Percentiles rank a stretch among this genome's conserved stretches.
Evolutionary conservation across 768 basidiomycete species (phyloP).

Genomic region (Leccinum rimulosum): DNA sequence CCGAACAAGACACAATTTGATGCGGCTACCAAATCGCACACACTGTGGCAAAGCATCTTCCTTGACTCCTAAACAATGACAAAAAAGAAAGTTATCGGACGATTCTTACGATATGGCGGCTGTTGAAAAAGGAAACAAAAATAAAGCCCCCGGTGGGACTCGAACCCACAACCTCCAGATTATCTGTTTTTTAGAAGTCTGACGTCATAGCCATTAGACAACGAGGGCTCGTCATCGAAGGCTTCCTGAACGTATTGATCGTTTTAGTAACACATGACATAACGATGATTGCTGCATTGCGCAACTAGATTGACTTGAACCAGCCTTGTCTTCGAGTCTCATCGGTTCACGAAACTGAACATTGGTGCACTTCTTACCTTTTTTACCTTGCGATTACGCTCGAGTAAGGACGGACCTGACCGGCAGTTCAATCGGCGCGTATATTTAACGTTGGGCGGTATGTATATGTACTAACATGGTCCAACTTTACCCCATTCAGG

Average conservation of each 20-base stretch:
- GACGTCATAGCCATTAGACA: conserved; percentile 92
- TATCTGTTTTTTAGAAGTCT: conserved; percentile 77
- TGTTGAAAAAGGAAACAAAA: conserved; percentile 16
- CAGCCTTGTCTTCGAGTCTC: neutral
- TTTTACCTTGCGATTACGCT: neutral
- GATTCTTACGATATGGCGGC: neutral
- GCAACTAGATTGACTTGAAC: neutral
- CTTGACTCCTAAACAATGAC: neutral
- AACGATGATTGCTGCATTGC: neutral
- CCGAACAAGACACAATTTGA: neutral
- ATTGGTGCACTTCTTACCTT: neutral
- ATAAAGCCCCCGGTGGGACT: conserved; percentile 73
- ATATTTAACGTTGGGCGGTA: neutral
- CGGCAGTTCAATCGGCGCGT: neutral
- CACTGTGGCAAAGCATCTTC: neutral
- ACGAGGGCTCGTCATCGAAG: conserved; percentile 51
- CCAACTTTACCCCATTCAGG: neutral
- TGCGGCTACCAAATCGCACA: neutral
- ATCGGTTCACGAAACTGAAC: neutral
- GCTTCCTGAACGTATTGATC: neutral
- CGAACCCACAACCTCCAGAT: conserved; percentile 87
- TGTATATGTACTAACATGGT: too few relatives aligned
- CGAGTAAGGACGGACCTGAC: neutral
- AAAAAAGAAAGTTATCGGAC: neutral
- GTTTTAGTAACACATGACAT: neutral